phyloP scores from a whole-genome alignment of 768 basidiomycete genomes.

The Suillus discolor region DNA sequence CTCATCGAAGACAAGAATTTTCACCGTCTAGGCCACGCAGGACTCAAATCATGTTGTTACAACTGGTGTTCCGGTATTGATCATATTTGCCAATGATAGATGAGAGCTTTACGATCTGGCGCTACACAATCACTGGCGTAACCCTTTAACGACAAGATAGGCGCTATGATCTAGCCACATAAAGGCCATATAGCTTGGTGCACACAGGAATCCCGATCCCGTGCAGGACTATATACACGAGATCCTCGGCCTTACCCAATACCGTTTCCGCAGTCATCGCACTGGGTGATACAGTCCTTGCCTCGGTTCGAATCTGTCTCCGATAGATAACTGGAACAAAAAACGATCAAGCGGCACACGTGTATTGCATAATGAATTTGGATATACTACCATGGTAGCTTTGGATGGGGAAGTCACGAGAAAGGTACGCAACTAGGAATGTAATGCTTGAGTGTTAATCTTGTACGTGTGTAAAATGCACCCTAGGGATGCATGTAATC shows the following conservation, averaged over 20 bases:
- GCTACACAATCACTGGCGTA: background rate
- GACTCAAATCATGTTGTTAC: background rate
- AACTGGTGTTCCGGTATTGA: background rate
- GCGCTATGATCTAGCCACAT: background rate
- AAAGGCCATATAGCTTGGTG: background rate
- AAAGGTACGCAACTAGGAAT: background rate
- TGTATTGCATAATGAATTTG: background rate
- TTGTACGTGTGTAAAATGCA: background rate
- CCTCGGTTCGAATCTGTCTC: background rate
- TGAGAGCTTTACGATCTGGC: background rate
- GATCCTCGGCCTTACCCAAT: background rate
- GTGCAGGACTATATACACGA: background rate
- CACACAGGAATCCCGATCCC: slow-evolving; percentile 21
- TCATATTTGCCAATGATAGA: background rate
- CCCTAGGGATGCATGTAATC: background rate
- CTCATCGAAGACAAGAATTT: background rate
- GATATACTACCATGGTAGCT: background rate
- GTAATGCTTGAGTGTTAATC: background rate
- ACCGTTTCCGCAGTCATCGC: background rate
- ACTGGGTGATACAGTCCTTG: background rate
- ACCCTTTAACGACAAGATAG: background rate
- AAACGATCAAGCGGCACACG: background rate
- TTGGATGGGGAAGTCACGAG: background rate
- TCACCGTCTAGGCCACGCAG: background rate
- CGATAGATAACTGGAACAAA: background rate